Evolutionary conservation across 2,329 filamentous ascomycete genomes (phyloP), one percentile per base, ranked within the genome.

Genomic region (Diaporthe helianthi): DNA sequence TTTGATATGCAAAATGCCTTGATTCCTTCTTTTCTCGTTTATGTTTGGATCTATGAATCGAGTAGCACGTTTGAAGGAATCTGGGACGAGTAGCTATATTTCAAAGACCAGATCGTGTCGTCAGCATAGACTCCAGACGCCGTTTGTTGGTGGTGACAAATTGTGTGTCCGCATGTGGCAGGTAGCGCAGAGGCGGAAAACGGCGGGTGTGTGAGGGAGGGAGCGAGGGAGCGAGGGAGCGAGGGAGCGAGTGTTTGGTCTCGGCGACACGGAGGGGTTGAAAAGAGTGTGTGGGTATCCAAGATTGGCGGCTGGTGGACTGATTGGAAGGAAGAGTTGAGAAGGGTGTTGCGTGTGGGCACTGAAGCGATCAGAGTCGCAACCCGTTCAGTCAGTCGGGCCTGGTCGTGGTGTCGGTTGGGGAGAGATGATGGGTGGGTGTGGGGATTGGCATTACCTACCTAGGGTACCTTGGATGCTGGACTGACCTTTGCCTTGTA

Each of bases 91-190:
- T n/a, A n/a, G 29, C 58, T 49, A n/a, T 63, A 63, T 63, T 49
- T 49, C 26, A 63, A 49, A 10, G 19, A 36, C 17, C 6, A 44
- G 58, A 49, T 49, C 19, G 47, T 63, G 44, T 49, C 44, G 58
- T 63, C 58, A 63, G 58, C 58, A 36, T 49, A 29, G 36, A 63
- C n/a, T 8, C 58, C 44, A 24, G 44, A 22, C 4, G n/a, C 19
- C 26, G 26, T 31, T 19, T 33, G 58, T 19, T 33, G 58, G 58
- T 36, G 58, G 58, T 63, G 58, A 63, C 58, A 63, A 63, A 63
- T 63, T 63, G 58, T 46, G 17, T 49, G 58, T 24, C 44, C 41
- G 26, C 41, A 63, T 63, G 58, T 63, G 58, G 44, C 36, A 63
- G 58, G 44, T 63, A 49, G 58, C 29, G 58, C 58, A 63, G 29